Evolutionary conservation across 108 stramenopile species (phyloP).

Genomic region (Nitzschia sp.): DNA sequence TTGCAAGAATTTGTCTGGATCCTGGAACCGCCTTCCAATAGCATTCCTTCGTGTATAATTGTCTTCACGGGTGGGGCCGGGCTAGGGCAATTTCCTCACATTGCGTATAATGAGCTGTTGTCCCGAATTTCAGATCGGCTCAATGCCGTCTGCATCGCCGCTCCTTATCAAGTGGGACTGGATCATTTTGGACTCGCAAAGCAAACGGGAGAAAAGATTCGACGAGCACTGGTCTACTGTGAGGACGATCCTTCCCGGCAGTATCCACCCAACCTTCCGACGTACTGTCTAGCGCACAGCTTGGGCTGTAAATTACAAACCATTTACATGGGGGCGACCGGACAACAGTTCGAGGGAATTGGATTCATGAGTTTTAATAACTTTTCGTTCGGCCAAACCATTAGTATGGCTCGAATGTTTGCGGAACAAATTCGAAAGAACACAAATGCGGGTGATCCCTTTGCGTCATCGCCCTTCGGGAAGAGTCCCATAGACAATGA

Average conservation of each 20-base stretch:
- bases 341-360: conserved; percentile 62
- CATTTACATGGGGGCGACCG: conserved; percentile 75
- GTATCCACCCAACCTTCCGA: conserved; percentile 50
- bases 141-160: conserved; percentile 74
- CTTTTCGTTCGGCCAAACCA: conserved; percentile 71
- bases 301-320: conserved; percentile 72
- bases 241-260: conserved; percentile 50
- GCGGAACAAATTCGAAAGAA: conserved; percentile 55
- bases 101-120: conserved; percentile 71
- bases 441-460: conserved; percentile 10
- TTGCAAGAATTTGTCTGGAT: conserved; percentile 64
- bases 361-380: conserved; percentile 80
- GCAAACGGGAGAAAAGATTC: conserved; percentile 53
- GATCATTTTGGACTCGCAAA: conserved; percentile 81
- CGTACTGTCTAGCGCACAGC: conserved; percentile 64
- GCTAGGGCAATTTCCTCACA: conserved; percentile 80
- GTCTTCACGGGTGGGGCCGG: conserved; percentile 84
- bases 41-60: conserved; percentile 70
- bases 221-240: conserved; percentile 56
- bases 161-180: conserved; percentile 70
- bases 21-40: conserved; percentile 59
- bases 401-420: conserved; percentile 65
- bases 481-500: conserved; percentile 13
- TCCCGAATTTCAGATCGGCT: conserved; percentile 43
- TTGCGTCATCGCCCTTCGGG: neutral